These are phyloP conservation scores for Cephaloascus albidus DNA, from an alignment of 805 yeast genomes.

Conservation along the genomic window DNA sequence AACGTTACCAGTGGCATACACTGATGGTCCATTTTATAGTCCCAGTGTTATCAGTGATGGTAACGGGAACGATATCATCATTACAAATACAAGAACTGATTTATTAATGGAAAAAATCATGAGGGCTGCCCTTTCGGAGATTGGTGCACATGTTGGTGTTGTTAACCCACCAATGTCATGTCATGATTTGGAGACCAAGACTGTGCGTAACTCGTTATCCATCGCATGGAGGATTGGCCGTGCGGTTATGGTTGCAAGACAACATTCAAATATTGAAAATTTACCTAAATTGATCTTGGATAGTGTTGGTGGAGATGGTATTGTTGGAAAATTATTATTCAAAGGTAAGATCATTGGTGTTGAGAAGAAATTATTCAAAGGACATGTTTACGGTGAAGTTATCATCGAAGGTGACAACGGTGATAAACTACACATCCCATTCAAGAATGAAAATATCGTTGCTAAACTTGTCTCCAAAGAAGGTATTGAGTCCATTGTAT, in stretches of 20 bases:
- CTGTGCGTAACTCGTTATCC: constrained; percentile 5
- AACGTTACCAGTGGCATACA: constrained; percentile 5
- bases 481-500: constrained; percentile 7
- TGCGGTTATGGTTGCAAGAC: constrained; percentile 5
- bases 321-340: constrained; percentile 3
- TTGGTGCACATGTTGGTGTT: constrained; percentile 12
- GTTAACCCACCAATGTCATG: constrained; percentile 7
- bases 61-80: constrained; percentile 10
- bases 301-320: constrained; percentile 3
- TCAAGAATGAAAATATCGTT: constrained; percentile 9
- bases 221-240: constrained; percentile 9
- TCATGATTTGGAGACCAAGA: background rate
- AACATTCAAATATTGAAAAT: constrained; percentile 3
- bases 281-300: constrained; percentile 5
- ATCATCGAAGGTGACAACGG: constrained; percentile 4
- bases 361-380: constrained; percentile 8
- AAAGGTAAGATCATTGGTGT: constrained; percentile 8
- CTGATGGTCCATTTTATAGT: constrained; percentile 3
- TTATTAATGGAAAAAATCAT: constrained; percentile 7
- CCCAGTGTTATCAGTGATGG: constrained; percentile 16
- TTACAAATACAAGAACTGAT: constrained; percentile 8
- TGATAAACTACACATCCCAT: constrained; percentile 7
- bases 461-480: constrained; percentile 5
- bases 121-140: constrained; percentile 8
- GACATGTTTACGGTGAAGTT: constrained; percentile 11